Evolutionary conservation across 768 basidiomycete species (phyloP).

Genomic region (Agaricus subrufescens): DNA sequence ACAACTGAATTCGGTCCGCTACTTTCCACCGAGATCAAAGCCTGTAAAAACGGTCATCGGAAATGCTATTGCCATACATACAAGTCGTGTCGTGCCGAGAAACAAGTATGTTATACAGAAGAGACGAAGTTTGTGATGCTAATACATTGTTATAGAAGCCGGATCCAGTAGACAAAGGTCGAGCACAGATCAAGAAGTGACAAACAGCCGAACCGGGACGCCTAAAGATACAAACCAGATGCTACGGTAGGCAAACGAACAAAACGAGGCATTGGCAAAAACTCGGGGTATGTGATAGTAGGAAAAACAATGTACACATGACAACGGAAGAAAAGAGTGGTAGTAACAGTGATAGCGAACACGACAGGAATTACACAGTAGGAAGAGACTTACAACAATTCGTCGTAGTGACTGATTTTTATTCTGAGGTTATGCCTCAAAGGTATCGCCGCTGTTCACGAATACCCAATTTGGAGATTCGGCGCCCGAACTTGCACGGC

Average conservation of each 20-base stretch:
- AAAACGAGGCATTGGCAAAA: not conserved
- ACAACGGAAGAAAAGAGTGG: not conserved
- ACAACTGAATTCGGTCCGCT: too few species aligned
- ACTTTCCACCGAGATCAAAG: too few species aligned
- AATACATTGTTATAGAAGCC: not conserved
- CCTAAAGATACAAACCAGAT: not conserved
- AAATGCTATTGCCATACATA: too few species aligned
- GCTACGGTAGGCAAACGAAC: not conserved
- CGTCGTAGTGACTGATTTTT: not conserved
- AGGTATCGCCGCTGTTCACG: not conserved
- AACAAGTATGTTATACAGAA: not conserved
- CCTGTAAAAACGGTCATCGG: too few species aligned
- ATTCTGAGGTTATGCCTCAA: not conserved
- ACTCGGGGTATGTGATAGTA: too few species aligned
- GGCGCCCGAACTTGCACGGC: slow-evolving; percentile 4
- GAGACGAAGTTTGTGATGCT: not conserved
- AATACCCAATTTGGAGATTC: slow-evolving; percentile 13
- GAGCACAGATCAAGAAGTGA: not conserved
- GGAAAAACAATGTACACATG: too few species aligned
- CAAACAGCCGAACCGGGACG: not conserved
- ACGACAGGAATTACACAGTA: too few species aligned
- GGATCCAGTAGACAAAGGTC: too few species aligned
- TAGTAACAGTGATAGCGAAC: too few species aligned
- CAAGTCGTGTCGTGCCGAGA: too few species aligned
- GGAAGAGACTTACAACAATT: too few species aligned